Evolutionary conservation across 495 filamentous ascomycete species (phyloP), one percentile per base, ranked within the genome.

Genomic region (Choiromyces venosus): DNA sequence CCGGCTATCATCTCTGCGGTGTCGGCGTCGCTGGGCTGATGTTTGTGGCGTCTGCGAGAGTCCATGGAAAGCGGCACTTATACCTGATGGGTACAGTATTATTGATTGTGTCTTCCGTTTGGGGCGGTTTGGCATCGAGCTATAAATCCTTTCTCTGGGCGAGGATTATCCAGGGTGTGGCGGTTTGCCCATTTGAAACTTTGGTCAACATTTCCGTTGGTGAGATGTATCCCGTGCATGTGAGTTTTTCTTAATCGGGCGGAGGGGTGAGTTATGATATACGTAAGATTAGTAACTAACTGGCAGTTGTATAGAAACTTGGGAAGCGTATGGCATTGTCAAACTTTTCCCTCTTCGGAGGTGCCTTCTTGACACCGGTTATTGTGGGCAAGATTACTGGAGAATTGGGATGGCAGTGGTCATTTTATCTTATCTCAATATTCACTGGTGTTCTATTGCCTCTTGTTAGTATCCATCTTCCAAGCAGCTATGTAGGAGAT

Each of bases 11-110:
- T 80, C 87, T 97, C 18, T 89, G 92, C 36, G 94, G 93, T 37
- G 91, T 93, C 0, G 94, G 92, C 38, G 83, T 92, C 29, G 90
- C 91, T 9, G 93, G 91, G 12, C 87, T 94, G 76, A 82, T 97
- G 36, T 91, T 93, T 79, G 93, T 97, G 10, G 91, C 94, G 0
- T 91, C 90, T 1, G 92, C 93, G n/a, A 87, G 93, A 68, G 88
- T 97, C 75, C 97, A 91, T 91, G 94, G 94, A 37, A 97, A 96
- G 82, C 86, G 94, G 25, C 94, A 97, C 85, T 82, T 92, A 7
- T 97, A 94, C 82, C 77, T 97, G 35, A 78, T 93, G n/a, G 94
- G 92, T 0, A 90, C 90, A 33, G 61, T 93, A 25, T 84, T 96
- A 73, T 85, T 96, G 76, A 86, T 94, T 37, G 81, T 86, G 36